Evolutionary conservation across 2,329 filamentous ascomycete species (phyloP).

Genomic region (Mycosphaerella sp.): DNA sequence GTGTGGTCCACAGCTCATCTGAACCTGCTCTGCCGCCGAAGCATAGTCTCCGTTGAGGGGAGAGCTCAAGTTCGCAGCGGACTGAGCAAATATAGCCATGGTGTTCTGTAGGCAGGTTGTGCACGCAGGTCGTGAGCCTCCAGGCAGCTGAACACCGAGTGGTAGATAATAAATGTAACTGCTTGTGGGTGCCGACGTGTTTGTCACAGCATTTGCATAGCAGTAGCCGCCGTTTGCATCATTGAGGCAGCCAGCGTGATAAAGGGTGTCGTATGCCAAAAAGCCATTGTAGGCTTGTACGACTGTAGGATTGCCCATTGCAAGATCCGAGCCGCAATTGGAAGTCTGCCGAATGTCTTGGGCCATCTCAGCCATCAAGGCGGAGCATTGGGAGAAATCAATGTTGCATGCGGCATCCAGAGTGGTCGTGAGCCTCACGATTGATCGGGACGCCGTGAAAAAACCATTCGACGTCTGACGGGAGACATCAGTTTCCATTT

Average conservation of each 20-base stretch:
- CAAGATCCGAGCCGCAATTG: slow-evolving; percentile 68
- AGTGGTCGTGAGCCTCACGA: slow-evolving; percentile 65
- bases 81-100: slow-evolving; percentile 72
- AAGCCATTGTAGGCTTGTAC: slow-evolving; percentile 70
- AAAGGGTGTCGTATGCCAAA: slow-evolving; percentile 68
- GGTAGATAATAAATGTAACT: slow-evolving; percentile 81
- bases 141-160: slow-evolving; percentile 65
- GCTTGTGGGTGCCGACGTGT: slow-evolving; percentile 62
- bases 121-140: slow-evolving; percentile 64
- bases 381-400: slow-evolving; percentile 58
- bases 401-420: slow-evolving; percentile 73
- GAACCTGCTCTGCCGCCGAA: slow-evolving; percentile 64
- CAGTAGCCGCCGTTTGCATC: slow-evolving; percentile 55
- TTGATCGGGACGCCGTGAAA: slow-evolving; percentile 69
- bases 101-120: slow-evolving; percentile 68
- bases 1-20: slow-evolving; percentile 54
- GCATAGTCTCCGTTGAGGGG: slow-evolving; percentile 65
- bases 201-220: slow-evolving; percentile 79
- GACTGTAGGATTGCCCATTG: slow-evolving; percentile 62
- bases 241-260: slow-evolving; percentile 72
- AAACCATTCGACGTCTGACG: slow-evolving; percentile 72
- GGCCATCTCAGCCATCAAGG: slow-evolving; percentile 60
- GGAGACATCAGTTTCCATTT: slow-evolving; percentile 1
- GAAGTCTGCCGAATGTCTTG: slow-evolving; percentile 54
- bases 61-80: slow-evolving; percentile 59